Evolutionary conservation across 768 basidiomycete species (phyloP).

Genomic region (Paxillus rubicundulus): DNA sequence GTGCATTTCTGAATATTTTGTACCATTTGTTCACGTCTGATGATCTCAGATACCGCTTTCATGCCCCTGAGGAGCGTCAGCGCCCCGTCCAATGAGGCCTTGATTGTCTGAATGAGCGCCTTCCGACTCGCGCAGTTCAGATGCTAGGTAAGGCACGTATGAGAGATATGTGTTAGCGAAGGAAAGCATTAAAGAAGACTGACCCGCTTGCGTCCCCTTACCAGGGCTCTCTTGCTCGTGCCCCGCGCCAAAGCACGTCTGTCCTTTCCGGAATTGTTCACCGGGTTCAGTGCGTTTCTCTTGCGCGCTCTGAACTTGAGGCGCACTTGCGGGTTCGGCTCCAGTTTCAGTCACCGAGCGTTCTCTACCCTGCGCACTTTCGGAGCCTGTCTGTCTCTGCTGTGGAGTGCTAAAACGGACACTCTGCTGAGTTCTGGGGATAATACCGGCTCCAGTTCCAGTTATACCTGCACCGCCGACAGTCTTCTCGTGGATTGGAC

Average conservation of each 20-base stretch:
- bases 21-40: no score
- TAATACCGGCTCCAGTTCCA: neutral
- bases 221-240: neutral
- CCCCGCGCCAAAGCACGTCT: neutral
- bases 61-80: slow-evolving; percentile 4
- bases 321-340: no score
- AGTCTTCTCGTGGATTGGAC: no score
- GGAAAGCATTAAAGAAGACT: neutral
- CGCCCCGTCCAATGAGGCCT: neutral
- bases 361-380: neutral
- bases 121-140: neutral
- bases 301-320: neutral
- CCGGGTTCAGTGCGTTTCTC: neutral
- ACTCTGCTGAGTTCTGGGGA: neutral
- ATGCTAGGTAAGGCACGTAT: neutral
- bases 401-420: neutral
- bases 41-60: slow-evolving; percentile 2
- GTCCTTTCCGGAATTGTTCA: neutral
- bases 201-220: slow-evolving; percentile 4
- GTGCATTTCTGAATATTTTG: neutral
- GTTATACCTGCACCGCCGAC: no score
- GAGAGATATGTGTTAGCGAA: neutral
- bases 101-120: neutral
- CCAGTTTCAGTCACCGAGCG: no score
- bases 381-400: neutral